These are phyloP conservation scores for Suillus lakei DNA, from an alignment of 768 basidiomycete species.

Conservation along the genomic window DNA sequence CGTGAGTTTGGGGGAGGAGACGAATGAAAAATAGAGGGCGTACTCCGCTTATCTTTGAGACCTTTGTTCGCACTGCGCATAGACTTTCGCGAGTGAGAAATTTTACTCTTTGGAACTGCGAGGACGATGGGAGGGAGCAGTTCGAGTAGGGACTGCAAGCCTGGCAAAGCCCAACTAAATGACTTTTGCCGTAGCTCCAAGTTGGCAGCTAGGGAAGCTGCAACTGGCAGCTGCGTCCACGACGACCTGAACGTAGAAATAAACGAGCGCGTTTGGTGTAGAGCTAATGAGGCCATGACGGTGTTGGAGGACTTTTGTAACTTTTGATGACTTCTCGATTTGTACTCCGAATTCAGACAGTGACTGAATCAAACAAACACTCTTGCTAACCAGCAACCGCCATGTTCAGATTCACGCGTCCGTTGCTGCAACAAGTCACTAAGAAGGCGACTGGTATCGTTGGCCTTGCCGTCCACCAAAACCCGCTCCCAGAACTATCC, in stretches of 20 bases:
- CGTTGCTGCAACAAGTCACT: constrained; percentile 62
- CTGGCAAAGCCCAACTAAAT: constrained; percentile 42
- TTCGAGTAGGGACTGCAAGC: constrained; percentile 58
- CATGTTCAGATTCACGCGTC: constrained; percentile 82
- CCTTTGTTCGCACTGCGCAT: constrained; percentile 96
- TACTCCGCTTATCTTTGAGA: constrained; percentile 91
- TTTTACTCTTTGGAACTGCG: constrained; percentile 94
- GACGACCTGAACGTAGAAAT: constrained; percentile 26
- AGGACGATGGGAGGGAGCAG: constrained; percentile 87
- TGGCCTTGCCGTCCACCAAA: constrained; percentile 82
- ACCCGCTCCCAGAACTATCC: constrained; percentile 80
- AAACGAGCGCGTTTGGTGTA: constrained; percentile 37
- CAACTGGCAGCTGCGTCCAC: constrained; percentile 24
- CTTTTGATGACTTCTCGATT: constrained; percentile 3
- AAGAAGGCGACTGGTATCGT: constrained; percentile 87
- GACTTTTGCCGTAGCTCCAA: constrained; percentile 28
- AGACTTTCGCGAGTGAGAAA: constrained; percentile 91
- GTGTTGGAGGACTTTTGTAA: constrained; percentile 14
- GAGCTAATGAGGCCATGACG: constrained; percentile 47
- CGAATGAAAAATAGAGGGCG: constrained; percentile 28
- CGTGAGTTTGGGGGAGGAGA: constrained; percentile 11
- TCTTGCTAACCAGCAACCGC: constrained; percentile 30
- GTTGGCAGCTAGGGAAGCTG: constrained; percentile 23
- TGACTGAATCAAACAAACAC: constrained; percentile 6
- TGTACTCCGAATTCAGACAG: constrained; percentile 6